phyloP scores from a whole-genome alignment of 129 eudicot species.

The sunflower (Helianthus annuus) region DNA sequence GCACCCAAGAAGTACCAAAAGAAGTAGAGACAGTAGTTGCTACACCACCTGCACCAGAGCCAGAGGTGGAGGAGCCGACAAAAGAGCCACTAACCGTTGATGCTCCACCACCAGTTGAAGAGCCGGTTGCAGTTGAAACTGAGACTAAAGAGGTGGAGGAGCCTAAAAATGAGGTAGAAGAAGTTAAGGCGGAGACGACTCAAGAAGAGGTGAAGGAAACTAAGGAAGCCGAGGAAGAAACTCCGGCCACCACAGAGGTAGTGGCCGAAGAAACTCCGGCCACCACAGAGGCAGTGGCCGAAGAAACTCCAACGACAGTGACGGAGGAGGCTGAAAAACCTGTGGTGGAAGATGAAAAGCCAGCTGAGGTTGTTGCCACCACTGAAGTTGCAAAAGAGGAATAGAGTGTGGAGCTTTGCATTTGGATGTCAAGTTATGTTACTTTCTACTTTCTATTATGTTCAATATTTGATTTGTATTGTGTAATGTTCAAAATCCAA shows the following conservation, averaged over 20 bases:
- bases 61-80: slow-evolving; percentile 22
- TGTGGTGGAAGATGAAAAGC: slow-evolving; percentile 24
- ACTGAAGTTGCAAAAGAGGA: slow-evolving; percentile 32
- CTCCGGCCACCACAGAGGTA: neutral
- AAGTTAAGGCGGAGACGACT: slow-evolving; percentile 17
- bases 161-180: slow-evolving; percentile 22
- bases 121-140: slow-evolving; percentile 8
- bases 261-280: slow-evolving; percentile 9
- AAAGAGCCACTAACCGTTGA: slow-evolving; percentile 25
- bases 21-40: slow-evolving; percentile 28
- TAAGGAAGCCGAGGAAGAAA: slow-evolving; percentile 16
- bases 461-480: slow-evolving; percentile 20
- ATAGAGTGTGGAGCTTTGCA: slow-evolving; percentile 5
- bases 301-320: neutral
- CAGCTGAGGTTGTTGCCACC: slow-evolving; percentile 20
- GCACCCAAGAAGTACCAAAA: slow-evolving; percentile 33
- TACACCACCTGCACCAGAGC: slow-evolving; percentile 31
- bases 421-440: slow-evolving; percentile 14
- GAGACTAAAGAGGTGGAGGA: slow-evolving; percentile 27
- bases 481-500: slow-evolving; percentile 19
- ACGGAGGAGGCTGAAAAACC: slow-evolving; percentile 3
- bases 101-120: slow-evolving; percentile 19
- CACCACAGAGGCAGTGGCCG: neutral
- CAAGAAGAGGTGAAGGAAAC: slow-evolving; percentile 24
- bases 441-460: slow-evolving; percentile 21